A percentile compares a stretch with the other conserved stretches of the same genome.
phyloP scores from a whole-genome alignment of 2,329 filamentous ascomycete species.

The Colletotrichum trifolii region DNA sequence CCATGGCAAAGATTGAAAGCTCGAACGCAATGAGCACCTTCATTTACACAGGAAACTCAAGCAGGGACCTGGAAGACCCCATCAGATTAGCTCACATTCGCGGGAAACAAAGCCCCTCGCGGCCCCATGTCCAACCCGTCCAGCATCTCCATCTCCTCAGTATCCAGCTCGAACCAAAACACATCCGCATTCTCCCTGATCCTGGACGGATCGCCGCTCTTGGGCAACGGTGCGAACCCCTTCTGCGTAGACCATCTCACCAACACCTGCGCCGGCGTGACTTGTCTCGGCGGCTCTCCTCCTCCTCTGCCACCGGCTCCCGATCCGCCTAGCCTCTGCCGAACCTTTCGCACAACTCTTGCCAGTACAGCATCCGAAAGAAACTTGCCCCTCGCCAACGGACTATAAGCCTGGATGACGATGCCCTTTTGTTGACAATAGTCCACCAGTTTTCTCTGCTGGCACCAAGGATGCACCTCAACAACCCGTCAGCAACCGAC shows the following conservation, averaged over 20 bases:
- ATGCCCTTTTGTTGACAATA: conserved; percentile 84
- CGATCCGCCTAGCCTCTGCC: neutral
- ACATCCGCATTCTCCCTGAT: conserved; percentile 71
- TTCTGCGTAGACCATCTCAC: conserved; percentile 78
- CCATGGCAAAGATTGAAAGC: too few relatives aligned
- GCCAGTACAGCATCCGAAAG: conserved; percentile 65
- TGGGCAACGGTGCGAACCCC: conserved; percentile 74
- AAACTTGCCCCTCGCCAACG: conserved; percentile 47
- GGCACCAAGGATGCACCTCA: conserved; percentile 80
- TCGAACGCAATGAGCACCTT: too few relatives aligned
- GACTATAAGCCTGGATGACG: conserved; percentile 54
- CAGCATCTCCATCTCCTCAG: conserved; percentile 64
- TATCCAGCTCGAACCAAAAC: conserved; percentile 67
- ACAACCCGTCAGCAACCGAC: conserved; percentile 33
- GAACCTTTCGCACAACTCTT: conserved; percentile 7
- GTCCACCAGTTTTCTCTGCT: conserved; percentile 55
- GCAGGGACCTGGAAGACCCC: conserved; percentile 6
- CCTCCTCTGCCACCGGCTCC: conserved; percentile 45
- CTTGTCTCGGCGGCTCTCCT: conserved; percentile 67
- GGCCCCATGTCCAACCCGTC: conserved; percentile 44
- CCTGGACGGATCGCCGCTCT: conserved; percentile 69
- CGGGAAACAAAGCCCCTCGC: conserved; percentile 45
- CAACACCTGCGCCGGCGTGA: conserved; percentile 71
- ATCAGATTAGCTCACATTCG: conserved; percentile 40
- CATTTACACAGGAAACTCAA: conserved; percentile 1